phyloP scores from a whole-genome alignment of 2,329 filamentous ascomycete genomes.

The Coccinonectria pachysandricola region DNA sequence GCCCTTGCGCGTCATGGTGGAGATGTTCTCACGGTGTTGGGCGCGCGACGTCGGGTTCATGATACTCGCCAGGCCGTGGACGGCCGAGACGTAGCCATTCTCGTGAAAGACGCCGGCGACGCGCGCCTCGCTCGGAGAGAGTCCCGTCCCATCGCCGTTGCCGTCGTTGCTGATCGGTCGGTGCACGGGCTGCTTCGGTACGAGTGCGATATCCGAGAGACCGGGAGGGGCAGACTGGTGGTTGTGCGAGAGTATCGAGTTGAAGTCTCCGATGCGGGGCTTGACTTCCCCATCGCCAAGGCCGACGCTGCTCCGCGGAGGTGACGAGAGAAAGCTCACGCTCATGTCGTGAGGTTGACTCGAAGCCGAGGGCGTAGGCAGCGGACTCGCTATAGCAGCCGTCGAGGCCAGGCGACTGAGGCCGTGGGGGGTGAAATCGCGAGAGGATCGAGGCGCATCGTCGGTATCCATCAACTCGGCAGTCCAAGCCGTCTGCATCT shows the following conservation, averaged over 20 bases:
- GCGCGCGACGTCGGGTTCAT: slow-evolving; percentile 22
- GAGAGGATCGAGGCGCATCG: slow-evolving; percentile 10
- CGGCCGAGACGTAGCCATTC: slow-evolving; percentile 24
- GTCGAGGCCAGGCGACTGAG: slow-evolving; percentile 19
- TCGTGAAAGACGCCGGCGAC: slow-evolving; percentile 26
- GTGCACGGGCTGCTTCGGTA: slow-evolving; percentile 9
- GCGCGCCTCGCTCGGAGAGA: slow-evolving; percentile 25
- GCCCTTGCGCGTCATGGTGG: slow-evolving; percentile 17
- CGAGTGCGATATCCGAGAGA: slow-evolving; percentile 7
- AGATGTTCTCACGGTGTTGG: slow-evolving; percentile 20
- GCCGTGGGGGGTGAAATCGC: slow-evolving; percentile 17
- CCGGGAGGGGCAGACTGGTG: slow-evolving; percentile 7
- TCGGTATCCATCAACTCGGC: slow-evolving; percentile 17
- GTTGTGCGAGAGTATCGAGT: slow-evolving; percentile 12
- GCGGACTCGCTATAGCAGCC: slow-evolving; percentile 19
- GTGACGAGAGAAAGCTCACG: slow-evolving; percentile 18
- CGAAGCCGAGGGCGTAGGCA: slow-evolving; percentile 17
- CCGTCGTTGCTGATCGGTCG: slow-evolving; percentile 20
- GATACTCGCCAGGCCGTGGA: slow-evolving; percentile 25
- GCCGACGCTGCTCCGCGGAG: slow-evolving; percentile 18
- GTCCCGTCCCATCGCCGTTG: slow-evolving; percentile 17
- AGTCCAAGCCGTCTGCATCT: slow-evolving; percentile 18
- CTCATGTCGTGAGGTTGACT: slow-evolving; percentile 17
- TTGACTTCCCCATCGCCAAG: slow-evolving; percentile 17
- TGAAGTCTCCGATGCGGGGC: slow-evolving; percentile 15